These are phyloP conservation scores for Neoarthrinium moseri DNA, from an alignment of 2,329 filamentous ascomycete genomes.

Conservation along the genomic window DNA sequence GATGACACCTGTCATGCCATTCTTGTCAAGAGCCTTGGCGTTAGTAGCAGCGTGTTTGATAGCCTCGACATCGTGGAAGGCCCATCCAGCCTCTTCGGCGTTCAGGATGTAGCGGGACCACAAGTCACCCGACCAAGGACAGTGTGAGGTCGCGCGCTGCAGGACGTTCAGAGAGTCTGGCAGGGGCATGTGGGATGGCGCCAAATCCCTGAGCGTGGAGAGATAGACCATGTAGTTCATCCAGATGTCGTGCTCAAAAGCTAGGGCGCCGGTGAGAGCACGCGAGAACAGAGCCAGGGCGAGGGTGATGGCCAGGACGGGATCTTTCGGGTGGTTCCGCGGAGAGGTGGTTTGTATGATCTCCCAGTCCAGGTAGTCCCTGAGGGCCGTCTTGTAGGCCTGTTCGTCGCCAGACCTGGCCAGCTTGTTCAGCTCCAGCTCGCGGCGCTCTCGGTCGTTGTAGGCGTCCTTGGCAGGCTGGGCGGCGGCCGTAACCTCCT, in stretches of 20 bases:
- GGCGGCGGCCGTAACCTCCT: constrained; percentile 62
- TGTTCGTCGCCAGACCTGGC: constrained; percentile 54
- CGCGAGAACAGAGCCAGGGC: constrained; percentile 73
- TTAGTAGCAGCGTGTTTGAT: constrained; percentile 93
- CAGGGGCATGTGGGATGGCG: constrained; percentile 33
- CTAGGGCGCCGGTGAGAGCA: constrained; percentile 68
- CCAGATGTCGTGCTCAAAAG: constrained; percentile 75
- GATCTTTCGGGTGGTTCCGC: constrained; percentile 40
- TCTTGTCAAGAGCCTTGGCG: constrained; percentile 78
- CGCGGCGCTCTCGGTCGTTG: constrained; percentile 63
- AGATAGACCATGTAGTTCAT: constrained; percentile 80
- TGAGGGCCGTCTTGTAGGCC: constrained; percentile 50
- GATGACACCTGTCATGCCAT: constrained; percentile 83
- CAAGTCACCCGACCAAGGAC: constrained; percentile 86
- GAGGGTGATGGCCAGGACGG: constrained; percentile 45
- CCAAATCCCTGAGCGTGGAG: constrained; percentile 46
- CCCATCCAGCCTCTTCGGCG: constrained; percentile 73
- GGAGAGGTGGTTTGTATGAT: constrained; percentile 55
- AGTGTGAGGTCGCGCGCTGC: constrained; percentile 82
- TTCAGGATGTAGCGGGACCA: constrained; percentile 89
- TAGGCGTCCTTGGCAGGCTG: constrained; percentile 64
- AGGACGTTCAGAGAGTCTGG: constrained; percentile 66
- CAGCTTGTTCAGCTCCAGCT: constrained; percentile 64
- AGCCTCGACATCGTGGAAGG: constrained; percentile 78
- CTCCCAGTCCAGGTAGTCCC: constrained; percentile 85